Conservation (phyloP, 78 protist genomes). For the Isochrysis galbana region DNA sequence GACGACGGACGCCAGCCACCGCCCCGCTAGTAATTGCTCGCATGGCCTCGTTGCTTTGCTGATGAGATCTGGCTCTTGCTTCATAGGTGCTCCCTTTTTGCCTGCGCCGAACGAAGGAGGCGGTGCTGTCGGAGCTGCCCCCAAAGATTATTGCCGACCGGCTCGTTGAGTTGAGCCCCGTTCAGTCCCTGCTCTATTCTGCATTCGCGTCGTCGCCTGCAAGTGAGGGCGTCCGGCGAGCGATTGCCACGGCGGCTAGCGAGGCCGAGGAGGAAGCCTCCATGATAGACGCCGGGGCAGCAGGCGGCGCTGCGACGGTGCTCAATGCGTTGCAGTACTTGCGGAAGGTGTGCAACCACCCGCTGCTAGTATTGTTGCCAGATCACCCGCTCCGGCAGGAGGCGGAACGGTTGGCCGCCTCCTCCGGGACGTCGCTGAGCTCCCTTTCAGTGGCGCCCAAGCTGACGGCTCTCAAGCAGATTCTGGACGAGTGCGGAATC, state of each 20-base stretch:
- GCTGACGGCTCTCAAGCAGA: constrained; percentile 75
- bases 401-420: neutral
- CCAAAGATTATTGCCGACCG: constrained; percentile 95
- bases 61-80: neutral
- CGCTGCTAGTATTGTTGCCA: constrained; percentile 71
- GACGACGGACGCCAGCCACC: too few relatives aligned
- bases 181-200: constrained; percentile 63
- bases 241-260: neutral
- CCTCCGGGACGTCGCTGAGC: neutral
- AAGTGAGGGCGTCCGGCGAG: neutral
- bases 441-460: constrained; percentile 69
- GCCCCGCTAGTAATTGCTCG: too few relatives aligned
- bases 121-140: constrained; percentile 94
- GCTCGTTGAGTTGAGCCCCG: constrained; percentile 56
- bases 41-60: too few relatives aligned
- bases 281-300: neutral
- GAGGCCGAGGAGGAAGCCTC: neutral
- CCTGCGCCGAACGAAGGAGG: constrained; percentile 90
- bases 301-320: neutral
- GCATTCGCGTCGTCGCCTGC: neutral
- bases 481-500: constrained; percentile 74
- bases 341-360: constrained; percentile 87
- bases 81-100: constrained; percentile 92
- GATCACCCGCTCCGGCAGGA: constrained; percentile 51
- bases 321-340: constrained; percentile 74